These are phyloP conservation scores for Picea glauca DNA, from an alignment of 75 land plant species.

Conservation along the genomic window DNA sequence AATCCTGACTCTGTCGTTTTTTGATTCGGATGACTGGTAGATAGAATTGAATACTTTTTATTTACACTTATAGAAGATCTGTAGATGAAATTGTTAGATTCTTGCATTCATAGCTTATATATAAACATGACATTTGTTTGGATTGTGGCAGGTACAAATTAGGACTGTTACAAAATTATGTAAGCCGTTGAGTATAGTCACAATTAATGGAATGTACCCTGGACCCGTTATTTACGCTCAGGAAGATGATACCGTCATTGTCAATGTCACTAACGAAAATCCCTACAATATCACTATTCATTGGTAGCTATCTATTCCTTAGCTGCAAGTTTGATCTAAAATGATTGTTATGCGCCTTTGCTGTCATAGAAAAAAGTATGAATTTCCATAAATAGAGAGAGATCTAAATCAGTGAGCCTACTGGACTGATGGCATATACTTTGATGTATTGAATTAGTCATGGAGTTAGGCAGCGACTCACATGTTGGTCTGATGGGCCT, in stretches of 20 bases:
- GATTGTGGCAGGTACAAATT: conserved; percentile 23
- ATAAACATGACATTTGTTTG: neutral
- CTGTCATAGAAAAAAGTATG: no score
- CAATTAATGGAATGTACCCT: conserved; percentile 52
- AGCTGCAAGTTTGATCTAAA: neutral
- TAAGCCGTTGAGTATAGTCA: conserved; percentile 24
- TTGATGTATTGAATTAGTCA: conserved; percentile 28
- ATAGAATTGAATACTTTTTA: no score
- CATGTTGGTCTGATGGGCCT: conserved; percentile 53
- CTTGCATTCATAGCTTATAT: no score
- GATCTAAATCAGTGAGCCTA: no score
- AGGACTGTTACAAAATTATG: conserved; percentile 28
- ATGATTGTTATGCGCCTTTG: no score
- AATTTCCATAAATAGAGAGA: no score
- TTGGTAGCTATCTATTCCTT: conserved; percentile 19
- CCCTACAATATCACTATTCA: conserved; percentile 44
- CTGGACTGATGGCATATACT: neutral
- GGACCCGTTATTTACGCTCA: conserved; percentile 50
- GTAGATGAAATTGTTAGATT: no score
- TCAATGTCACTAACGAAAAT: conserved; percentile 35
- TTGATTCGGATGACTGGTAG: no score
- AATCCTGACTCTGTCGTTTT: no score
- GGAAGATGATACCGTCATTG: conserved; percentile 42
- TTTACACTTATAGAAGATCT: no score
- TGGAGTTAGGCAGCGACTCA: conserved; percentile 37